phyloP scores from a whole-genome alignment of 1,139 yeast genomes.

The Magnusiomyces clavatus region DNA sequence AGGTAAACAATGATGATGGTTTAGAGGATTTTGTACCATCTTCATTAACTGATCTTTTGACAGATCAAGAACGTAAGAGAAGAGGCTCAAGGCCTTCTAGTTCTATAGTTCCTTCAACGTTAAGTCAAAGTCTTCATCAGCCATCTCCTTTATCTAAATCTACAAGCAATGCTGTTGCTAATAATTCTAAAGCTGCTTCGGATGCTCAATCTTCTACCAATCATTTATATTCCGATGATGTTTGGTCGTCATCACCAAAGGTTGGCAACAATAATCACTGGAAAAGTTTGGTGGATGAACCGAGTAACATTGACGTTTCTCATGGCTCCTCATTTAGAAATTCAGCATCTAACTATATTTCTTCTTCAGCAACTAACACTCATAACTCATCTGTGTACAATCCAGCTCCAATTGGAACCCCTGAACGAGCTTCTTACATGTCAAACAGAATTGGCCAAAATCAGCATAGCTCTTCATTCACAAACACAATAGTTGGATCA shows the following conservation, averaged over 20 bases:
- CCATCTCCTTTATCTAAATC: neutral
- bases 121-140: conserved; percentile 1
- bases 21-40: conserved; percentile 72
- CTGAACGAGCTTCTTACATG: conserved; percentile 7
- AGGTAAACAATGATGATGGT: conserved; percentile 36
- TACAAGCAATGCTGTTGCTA: neutral
- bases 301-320: conserved; percentile 6
- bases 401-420: conserved; percentile 15
- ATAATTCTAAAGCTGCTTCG: neutral
- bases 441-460: neutral
- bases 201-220: neutral
- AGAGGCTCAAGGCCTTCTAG: conserved; percentile 48
- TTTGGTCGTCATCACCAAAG: conserved; percentile 13
- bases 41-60: conserved; percentile 60
- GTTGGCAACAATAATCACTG: conserved; percentile 4
- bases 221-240: conserved; percentile 6
- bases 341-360: conserved; percentile 5
- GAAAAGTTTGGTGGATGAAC: conserved; percentile 3
- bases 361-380: neutral
- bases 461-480: neutral
- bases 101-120: conserved; percentile 6
- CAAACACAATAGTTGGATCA: neutral
- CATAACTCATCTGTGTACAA: neutral
- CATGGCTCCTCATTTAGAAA: conserved; percentile 10
- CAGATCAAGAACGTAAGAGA: conserved; percentile 68